A percentile compares a stretch with the other conserved stretches of the same genome.
These are phyloP conservation scores for Trichoderma endophyticum DNA, from an alignment of 2,329 filamentous ascomycete species.

Conservation along the genomic window DNA sequence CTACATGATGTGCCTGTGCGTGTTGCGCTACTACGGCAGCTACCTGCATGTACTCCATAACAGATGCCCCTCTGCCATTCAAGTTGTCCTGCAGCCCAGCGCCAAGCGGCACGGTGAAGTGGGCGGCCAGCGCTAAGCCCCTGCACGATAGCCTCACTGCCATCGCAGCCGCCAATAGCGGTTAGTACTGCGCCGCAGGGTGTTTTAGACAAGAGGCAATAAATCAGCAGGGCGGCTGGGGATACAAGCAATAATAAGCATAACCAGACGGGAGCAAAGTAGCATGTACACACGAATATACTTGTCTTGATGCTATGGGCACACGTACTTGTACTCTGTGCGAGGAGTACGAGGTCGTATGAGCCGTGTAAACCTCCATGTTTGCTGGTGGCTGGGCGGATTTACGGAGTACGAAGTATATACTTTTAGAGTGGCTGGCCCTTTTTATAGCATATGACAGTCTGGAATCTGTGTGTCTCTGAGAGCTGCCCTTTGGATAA, in stretches of 20 bases:
- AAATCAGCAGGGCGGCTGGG: slow-evolving; percentile 3
- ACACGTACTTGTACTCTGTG: background rate
- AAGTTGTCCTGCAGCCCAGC: background rate
- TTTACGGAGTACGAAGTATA: background rate
- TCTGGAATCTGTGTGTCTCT: background rate
- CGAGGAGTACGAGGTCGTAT: background rate
- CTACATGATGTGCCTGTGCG: background rate
- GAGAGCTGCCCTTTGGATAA: background rate
- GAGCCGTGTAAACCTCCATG: background rate
- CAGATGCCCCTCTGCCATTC: background rate
- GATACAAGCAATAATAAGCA: background rate
- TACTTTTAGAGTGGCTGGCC: background rate
- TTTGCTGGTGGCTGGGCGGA: background rate
- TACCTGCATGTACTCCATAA: slow-evolving; percentile 11
- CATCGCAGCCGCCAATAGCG: slow-evolving; percentile 6
- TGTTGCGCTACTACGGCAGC: background rate
- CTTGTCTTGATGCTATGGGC: background rate
- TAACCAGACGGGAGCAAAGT: background rate
- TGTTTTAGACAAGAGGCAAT: background rate
- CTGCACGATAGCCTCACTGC: slow-evolving; percentile 3
- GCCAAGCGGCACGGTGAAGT: slow-evolving; percentile 1
- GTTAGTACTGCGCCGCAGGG: background rate
- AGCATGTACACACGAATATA: background rate
- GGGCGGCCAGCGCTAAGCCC: slow-evolving; percentile 1
- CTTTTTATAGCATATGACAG: background rate